Evolutionary conservation across 495 filamentous ascomycete species (phyloP), one percentile per base, ranked within the genome.

Genomic region (Physcia stellaris): DNA sequence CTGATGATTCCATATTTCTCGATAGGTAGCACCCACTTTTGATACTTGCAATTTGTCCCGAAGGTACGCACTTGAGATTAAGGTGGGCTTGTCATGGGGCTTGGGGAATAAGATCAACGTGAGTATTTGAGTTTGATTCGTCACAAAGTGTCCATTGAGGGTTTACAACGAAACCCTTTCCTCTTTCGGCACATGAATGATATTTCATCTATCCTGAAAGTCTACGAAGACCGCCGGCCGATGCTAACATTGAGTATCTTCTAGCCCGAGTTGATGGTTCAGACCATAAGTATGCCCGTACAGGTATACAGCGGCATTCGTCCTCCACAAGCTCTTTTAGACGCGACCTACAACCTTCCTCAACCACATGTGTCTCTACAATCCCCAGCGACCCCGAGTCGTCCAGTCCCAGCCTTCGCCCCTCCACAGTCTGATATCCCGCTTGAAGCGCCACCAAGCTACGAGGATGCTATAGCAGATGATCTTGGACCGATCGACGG

Each of bases 401-500:
- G 32, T 33, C 16, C 40, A 48, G 9, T 39, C 36, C 3, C 42
- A 44, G 0, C 16, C 32, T 4, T 37, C 49, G 5, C 46, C 35
- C 24, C 38, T 36, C 38, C 28, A 13, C 37, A 26, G n/a, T n/a
- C n/a, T 42, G 37, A 22, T n/a, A 30, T 56, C 13, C 62, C 62
- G 40, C 77, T 77, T 13, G 81, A 83, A 11, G 74, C 77, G 9
- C 71, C 70, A 4, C 84, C 84, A 21, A 86, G 79, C 49, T 92
- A 92, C 55, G 82, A 90, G 60, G 88, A 96, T 62, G 84, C 86
- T 11, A 84, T 94, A 62, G 84, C 82, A 32, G 77, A 84, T 46
- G 70, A 76, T 41, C 61, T 92, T 35, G 75, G 65, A 41, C 74
- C 76, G 10, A 59, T 80, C 29, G 65, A 73, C 59, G 75, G 74